Evolutionary conservation across 2,329 filamentous ascomycete genomes (phyloP), one percentile per base, ranked within the genome.

Genomic region (Corniculantispora saksenae): DNA sequence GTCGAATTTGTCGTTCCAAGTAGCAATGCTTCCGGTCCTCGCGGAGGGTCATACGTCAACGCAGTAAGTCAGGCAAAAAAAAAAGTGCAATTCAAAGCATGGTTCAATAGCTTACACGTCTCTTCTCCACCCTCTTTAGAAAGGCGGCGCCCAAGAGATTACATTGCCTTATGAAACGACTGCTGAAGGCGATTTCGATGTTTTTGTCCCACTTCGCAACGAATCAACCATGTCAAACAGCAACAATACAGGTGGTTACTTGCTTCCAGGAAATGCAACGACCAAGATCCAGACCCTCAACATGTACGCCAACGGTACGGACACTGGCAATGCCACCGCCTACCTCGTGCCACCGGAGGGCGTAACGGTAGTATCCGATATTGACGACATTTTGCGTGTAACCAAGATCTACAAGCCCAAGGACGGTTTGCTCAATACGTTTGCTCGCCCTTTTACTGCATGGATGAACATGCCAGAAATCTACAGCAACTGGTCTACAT

Each of bases 391-490:
- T 65, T 83, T 93, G 0, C 87, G 91, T n/a, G 79, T 93, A 1
- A 94, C 91, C 64, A 91, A 92, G 76, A 94, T 94, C 73, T 94
- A 92, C 74, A 77, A 91, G 56, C 91, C 91, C 0, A 86, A 88
- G 68, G 84, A 93, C 72, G 91, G 91, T 6, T 80, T 94, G 0
- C 80, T 93, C 13, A 94, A 94, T 78, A 89, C 90, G 0, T 93
- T 94, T 71, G 91, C 91, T 0, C 84, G 86, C 4, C 82, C 89
- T 0, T 94, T 91, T 73, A 84, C 82, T 0, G 82, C 86, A 0
- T 94, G 91, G 91, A 82, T 89, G 81, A 90, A 93, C 76, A 94
- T 94, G 91, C 91, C 91, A 0, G 82, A 88, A 2, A 89, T 93
- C 69, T 94, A 92, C 74, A 86, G 88, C 69, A 91, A 92, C 72